Evolutionary conservation across 768 basidiomycete species (phyloP), one percentile per base, ranked within the genome.

Genomic region (Boletales sp.): DNA sequence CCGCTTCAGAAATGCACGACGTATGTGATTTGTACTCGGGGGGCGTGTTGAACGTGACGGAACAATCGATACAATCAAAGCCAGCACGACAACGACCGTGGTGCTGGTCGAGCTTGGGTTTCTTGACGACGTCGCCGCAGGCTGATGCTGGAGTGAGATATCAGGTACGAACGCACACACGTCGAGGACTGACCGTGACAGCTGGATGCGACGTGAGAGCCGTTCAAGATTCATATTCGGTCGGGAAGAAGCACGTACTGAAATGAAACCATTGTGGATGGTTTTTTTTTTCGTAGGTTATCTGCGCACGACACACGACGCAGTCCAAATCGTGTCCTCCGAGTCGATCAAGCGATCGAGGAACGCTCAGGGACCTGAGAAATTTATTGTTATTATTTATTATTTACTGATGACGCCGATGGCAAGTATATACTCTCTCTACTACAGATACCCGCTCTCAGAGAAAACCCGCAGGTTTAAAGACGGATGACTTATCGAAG

Each of bases 101-200:
- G 60, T 95, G 93, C 63, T 85, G 81, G 67, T 95, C 91, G 1
- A 97, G 78, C 67, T 94, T 93, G 12, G 94, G 94, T 62, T 97
- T 97, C 69, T 92, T 97, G 27, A 95, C 84, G 10, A 91, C 85
- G 57, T 97, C 94, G 45, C 78, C 72, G 66, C 94, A 97, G 32
- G 66, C 90, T 90, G 51, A 21, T 2, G 21, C 27, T n/a, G 15
- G 21, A 10, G 11, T 24, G 11, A n/a, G 15, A 17, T 24, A 34
- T 35, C 14, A 46, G 5, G 41, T 27, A 38, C 48, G 32, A 56
- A 14, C 32, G 5, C 11, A 14, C 11, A 14, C 11, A 7, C 9
- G 11, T 30, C 9, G 42, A 31, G 5, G 13, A 4, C n/a, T 70
- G 44, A 85, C 84, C 77, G 67, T 87, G 86, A 68, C 88, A 90